Conservation (phyloP, 2,329 filamentous ascomycete species). For the Metarhizium robertsii region DNA sequence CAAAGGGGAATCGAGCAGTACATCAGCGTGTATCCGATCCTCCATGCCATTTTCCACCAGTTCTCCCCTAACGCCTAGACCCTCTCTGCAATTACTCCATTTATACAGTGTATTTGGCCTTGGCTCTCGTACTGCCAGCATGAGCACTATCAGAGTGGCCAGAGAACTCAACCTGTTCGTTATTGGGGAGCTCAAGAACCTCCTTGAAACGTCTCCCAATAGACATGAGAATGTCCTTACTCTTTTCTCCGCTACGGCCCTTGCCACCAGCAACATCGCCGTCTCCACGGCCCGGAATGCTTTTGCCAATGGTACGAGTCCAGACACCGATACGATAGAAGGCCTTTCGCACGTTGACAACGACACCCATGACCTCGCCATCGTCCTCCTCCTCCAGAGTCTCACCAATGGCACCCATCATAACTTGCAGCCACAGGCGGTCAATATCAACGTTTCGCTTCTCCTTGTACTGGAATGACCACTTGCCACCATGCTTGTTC, state of each 20-base stretch:
- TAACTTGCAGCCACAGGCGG: slow-evolving; percentile 91
- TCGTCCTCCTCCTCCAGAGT: slow-evolving; percentile 92
- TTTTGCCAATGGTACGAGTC: slow-evolving; percentile 89
- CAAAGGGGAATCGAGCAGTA: not conserved
- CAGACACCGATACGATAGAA: slow-evolving; percentile 97
- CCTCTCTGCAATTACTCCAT: not conserved
- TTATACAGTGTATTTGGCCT: slow-evolving; percentile 86
- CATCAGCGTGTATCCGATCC: slow-evolving; percentile 13
- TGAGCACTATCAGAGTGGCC: slow-evolving; percentile 93
- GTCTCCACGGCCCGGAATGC: slow-evolving; percentile 65
- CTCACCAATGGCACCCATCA: slow-evolving; percentile 94
- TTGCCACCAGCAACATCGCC: slow-evolving; percentile 66
- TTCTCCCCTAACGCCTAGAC: not conserved
- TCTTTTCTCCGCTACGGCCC: slow-evolving; percentile 70
- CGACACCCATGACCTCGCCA: slow-evolving; percentile 97
- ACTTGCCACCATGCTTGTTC: slow-evolving; percentile 99
- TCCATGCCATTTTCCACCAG: slow-evolving; percentile 11
- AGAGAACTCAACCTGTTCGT: slow-evolving; percentile 84
- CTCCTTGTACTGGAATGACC: slow-evolving; percentile 97
- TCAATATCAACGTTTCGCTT: slow-evolving; percentile 89
- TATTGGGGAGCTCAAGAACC: slow-evolving; percentile 67
- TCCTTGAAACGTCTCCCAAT: slow-evolving; percentile 93
- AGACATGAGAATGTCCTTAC: slow-evolving; percentile 70
- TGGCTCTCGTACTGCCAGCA: slow-evolving; percentile 86
- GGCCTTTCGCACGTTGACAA: slow-evolving; percentile 96